Conservation (phyloP, 352 stramenopile genomes). For the Phytopythium kandeliae region DNA sequence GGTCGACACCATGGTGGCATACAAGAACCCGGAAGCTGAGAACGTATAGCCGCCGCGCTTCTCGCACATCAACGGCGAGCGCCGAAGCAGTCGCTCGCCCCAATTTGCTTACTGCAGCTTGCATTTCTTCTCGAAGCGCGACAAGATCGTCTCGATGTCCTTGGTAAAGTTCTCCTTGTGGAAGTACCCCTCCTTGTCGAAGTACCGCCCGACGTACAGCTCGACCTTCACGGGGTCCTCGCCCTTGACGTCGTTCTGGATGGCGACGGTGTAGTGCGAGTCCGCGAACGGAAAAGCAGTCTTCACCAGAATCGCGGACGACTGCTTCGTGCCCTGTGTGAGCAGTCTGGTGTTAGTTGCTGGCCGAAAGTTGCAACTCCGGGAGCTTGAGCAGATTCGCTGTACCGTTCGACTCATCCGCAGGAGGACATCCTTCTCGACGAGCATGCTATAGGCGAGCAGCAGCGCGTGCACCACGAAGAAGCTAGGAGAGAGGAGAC, state of each 20-base stretch:
- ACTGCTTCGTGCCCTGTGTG: constrained; percentile 2
- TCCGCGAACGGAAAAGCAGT: constrained; percentile 69
- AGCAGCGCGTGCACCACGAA: constrained; percentile 77
- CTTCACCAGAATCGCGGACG: constrained; percentile 41
- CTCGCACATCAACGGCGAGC: background rate
- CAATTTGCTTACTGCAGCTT: constrained; percentile 47
- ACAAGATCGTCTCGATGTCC: constrained; percentile 50
- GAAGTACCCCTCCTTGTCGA: constrained; percentile 84
- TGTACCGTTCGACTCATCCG: constrained; percentile 61
- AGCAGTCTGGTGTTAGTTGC: background rate
- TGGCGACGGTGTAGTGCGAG: constrained; percentile 59
- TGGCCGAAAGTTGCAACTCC: background rate
- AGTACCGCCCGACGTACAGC: constrained; percentile 81
- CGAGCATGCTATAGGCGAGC: constrained; percentile 57
- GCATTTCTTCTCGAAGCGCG: constrained; percentile 66
- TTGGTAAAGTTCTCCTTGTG: constrained; percentile 72
- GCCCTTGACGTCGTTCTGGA: constrained; percentile 38
- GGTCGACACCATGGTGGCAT: constrained; percentile 97
- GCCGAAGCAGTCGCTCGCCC: constrained; percentile 6
- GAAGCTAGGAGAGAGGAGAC: constrained; percentile 37
- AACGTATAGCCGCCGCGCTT: constrained; percentile 31
- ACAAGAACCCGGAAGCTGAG: constrained; percentile 90
- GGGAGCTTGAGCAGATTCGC: background rate
- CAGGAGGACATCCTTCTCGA: constrained; percentile 78
- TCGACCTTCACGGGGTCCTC: constrained; percentile 47